Evolutionary conservation across 164 flowering plant genomes (phyloP).

Genomic region (Umbellularia californica): DNA sequence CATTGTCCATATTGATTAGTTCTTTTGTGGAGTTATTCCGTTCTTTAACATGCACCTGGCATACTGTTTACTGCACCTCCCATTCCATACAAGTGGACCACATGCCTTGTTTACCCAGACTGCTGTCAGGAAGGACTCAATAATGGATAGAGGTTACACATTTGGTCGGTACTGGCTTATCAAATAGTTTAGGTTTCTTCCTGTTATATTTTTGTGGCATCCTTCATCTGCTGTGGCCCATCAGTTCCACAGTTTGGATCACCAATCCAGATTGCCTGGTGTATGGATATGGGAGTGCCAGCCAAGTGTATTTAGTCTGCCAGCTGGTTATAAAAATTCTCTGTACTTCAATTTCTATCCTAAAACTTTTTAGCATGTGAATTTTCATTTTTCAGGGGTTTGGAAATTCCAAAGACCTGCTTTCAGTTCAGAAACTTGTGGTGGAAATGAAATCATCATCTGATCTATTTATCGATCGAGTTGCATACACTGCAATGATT

Average conservation of each 20-base stretch:
- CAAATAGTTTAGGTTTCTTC: too few species aligned
- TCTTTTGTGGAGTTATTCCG: neutral
- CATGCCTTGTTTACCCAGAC: too few species aligned
- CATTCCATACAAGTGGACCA: too few species aligned
- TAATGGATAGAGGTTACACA: too few species aligned
- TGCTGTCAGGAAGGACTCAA: too few species aligned
- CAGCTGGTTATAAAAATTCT: neutral
- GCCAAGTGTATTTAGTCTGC: neutral
- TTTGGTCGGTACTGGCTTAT: too few species aligned
- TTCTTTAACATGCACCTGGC: neutral
- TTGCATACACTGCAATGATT: conserved; percentile 58
- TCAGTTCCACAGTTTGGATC: neutral
- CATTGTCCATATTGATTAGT: neutral
- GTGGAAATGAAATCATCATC: conserved; percentile 50
- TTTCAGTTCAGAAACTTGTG: conserved; percentile 46
- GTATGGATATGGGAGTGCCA: neutral
- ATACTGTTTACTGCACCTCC: too few species aligned
- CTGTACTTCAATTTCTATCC: neutral
- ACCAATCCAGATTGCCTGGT: neutral
- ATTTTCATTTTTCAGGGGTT: conserved; percentile 39
- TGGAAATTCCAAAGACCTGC: conserved; percentile 46
- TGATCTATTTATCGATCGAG: conserved; percentile 44
- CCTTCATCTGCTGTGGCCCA: neutral
- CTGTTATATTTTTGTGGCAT: too few species aligned
- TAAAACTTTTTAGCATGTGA: neutral